Percentiles rank a stretch among this genome's conserved stretches.
Evolutionary conservation across 176 grass and related monocot species (phyloP).

Genomic region (Avena sativa): DNA sequence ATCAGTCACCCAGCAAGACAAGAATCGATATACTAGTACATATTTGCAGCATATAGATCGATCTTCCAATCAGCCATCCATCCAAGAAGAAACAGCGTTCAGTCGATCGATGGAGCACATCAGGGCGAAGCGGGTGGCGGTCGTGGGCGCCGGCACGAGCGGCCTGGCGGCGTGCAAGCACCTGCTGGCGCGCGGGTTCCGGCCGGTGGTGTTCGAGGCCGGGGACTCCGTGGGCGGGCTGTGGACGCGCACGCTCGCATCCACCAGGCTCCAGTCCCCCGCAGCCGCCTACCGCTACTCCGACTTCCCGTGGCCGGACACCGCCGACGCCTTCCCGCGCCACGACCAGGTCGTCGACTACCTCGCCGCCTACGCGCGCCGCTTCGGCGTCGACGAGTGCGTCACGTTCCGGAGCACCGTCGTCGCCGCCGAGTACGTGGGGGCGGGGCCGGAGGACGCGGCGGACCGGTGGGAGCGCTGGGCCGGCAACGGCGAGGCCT

Average conservation of each 20-base stretch:
- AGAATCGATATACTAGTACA: too few species aligned
- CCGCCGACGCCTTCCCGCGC: constrained; percentile 44
- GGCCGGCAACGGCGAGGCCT: constrained; percentile 74
- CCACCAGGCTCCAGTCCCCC: constrained; percentile 69
- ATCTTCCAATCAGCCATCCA: not conserved
- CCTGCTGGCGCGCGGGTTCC: constrained; percentile 59
- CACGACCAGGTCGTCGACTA: constrained; percentile 67
- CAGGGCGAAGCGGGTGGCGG: constrained; percentile 56
- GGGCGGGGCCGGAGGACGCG: not conserved
- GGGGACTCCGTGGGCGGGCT: constrained; percentile 54
- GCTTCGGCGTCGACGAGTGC: constrained; percentile 58
- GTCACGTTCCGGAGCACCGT: constrained; percentile 57
- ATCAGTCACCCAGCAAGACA: too few species aligned
- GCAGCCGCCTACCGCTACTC: constrained; percentile 46
- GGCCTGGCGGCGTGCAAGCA: constrained; percentile 87
- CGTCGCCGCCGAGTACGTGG: constrained; percentile 53
- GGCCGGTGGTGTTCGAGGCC: constrained; percentile 70
- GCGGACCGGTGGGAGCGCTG: constrained; percentile 51
- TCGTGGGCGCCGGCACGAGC: constrained; percentile 80
- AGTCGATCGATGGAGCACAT: constrained; percentile 32
- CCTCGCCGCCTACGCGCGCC: constrained; percentile 69
- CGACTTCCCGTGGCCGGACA: constrained; percentile 82
- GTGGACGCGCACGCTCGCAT: constrained; percentile 68
- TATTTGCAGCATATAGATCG: too few species aligned
- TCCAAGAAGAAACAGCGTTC: not conserved